phyloP scores from a whole-genome alignment of 2,329 filamentous ascomycete species.

The Penicillium decumbens region DNA sequence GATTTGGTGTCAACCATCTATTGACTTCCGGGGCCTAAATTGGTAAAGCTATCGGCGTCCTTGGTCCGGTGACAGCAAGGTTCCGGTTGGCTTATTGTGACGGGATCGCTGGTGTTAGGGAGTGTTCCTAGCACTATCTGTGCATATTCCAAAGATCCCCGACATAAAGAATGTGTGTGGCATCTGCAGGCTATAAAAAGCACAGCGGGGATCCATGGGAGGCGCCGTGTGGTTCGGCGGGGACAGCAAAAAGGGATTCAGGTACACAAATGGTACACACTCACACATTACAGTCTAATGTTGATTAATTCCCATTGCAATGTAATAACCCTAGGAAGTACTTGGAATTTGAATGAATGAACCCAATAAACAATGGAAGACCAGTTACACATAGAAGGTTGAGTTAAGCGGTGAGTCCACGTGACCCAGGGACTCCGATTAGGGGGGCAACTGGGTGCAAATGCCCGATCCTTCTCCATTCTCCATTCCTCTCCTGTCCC shows the following conservation, averaged over 20 bases:
- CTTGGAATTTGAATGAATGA: neutral
- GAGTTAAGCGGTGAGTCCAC: conserved; percentile 7
- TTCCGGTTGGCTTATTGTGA: neutral
- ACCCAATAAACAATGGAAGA: neutral
- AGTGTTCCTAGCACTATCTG: neutral
- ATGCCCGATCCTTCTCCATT: conserved; percentile 25
- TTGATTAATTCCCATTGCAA: no score
- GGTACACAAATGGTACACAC: neutral
- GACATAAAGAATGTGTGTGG: neutral
- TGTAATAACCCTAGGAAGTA: no score
- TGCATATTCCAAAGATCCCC: neutral
- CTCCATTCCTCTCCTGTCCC: conserved; percentile 21
- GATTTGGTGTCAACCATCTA: neutral
- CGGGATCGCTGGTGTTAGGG: neutral
- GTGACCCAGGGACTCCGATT: conserved; percentile 8
- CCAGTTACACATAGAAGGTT: neutral
- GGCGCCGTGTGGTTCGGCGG: neutral
- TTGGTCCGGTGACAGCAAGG: neutral
- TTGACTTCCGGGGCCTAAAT: neutral
- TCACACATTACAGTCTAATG: neutral
- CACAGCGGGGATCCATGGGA: conserved; percentile 2
- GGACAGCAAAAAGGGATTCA: neutral
- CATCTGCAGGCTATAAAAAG: conserved; percentile 2
- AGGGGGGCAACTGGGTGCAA: conserved; percentile 25
- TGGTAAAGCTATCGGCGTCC: no score